Percentiles rank a stretch among this genome's conserved stretches.
phyloP scores from a whole-genome alignment of 805 yeast species.

The Saturnispora sanitii region DNA sequence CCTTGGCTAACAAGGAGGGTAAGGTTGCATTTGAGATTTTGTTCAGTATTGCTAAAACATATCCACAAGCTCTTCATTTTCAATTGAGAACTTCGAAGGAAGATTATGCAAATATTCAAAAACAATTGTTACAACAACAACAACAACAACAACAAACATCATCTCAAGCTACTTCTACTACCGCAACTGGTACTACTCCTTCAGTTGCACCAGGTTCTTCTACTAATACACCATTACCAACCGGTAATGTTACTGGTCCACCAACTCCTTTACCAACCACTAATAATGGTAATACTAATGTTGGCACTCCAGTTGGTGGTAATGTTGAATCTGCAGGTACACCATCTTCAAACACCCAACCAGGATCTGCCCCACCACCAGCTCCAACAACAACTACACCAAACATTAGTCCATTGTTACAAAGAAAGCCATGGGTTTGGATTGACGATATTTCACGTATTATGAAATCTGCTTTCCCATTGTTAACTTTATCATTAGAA shows the following conservation, averaged over 20 bases:
- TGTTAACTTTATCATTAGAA: conserved; percentile 84
- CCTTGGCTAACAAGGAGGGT: conserved; percentile 87
- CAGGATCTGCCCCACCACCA: no score
- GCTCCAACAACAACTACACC: neutral
- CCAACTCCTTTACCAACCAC: neutral
- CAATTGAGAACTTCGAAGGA: conserved; percentile 92
- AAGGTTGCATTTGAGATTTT: conserved; percentile 77
- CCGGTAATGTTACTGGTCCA: conserved; percentile 3
- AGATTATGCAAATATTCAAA: conserved; percentile 78
- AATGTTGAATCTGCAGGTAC: neutral
- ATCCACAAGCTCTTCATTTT: conserved; percentile 96
- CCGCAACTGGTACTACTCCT: neutral
- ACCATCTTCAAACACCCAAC: neutral
- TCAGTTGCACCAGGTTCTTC: conserved; percentile 1
- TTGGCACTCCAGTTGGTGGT: conserved; percentile 5
- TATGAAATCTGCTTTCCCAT: conserved; percentile 91
- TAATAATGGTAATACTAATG: neutral
- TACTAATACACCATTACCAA: conserved; percentile 8
- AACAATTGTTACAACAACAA: conserved; percentile 41
- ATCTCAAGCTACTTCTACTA: conserved; percentile 1
- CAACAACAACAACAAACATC: conserved; percentile 5
- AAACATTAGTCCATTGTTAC: conserved; percentile 8
- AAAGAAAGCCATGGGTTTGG: conserved; percentile 83
- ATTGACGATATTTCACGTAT: conserved; percentile 90
- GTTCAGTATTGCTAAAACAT: conserved; percentile 87